Conservation (phyloP, 805 yeast genomes). For the Kluyveromyces siamensis region DNA sequence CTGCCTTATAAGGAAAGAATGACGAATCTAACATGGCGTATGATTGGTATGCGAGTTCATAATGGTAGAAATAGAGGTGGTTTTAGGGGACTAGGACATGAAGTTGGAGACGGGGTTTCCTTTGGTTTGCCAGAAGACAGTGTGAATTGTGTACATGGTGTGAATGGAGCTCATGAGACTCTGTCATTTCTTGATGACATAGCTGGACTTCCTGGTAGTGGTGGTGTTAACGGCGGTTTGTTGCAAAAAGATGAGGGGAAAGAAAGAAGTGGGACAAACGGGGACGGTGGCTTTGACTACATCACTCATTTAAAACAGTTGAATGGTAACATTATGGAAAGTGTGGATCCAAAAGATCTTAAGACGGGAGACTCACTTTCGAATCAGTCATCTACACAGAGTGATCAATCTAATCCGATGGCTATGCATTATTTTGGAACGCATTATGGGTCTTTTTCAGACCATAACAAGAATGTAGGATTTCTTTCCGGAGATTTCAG, state of each 20-base stretch:
- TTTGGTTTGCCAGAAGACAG: too few species aligned
- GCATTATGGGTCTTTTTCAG: conserved; percentile 12
- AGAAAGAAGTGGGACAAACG: background rate
- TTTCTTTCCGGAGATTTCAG: conserved; percentile 6
- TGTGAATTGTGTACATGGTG: background rate
- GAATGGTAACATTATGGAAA: conserved; percentile 5
- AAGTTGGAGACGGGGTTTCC: too few species aligned
- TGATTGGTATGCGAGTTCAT: conserved; percentile 50
- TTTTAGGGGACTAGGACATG: background rate
- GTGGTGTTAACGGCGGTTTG: too few species aligned
- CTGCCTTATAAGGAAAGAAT: conserved; percentile 69
- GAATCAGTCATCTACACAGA: background rate
- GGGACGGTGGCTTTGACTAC: conserved; percentile 3
- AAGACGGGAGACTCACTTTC: background rate
- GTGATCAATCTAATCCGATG: background rate
- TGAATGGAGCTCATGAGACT: background rate
- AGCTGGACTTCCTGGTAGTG: background rate
- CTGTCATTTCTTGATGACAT: background rate
- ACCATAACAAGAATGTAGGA: conserved; percentile 9
- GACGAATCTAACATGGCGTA: conserved; percentile 82
- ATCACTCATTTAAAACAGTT: conserved; percentile 8
- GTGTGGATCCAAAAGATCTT: background rate
- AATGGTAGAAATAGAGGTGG: background rate
- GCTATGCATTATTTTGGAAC: background rate
- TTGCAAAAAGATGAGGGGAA: background rate